Conservation (phyloP, 306 rosid species). For the Quercus berberidifolia region DNA sequence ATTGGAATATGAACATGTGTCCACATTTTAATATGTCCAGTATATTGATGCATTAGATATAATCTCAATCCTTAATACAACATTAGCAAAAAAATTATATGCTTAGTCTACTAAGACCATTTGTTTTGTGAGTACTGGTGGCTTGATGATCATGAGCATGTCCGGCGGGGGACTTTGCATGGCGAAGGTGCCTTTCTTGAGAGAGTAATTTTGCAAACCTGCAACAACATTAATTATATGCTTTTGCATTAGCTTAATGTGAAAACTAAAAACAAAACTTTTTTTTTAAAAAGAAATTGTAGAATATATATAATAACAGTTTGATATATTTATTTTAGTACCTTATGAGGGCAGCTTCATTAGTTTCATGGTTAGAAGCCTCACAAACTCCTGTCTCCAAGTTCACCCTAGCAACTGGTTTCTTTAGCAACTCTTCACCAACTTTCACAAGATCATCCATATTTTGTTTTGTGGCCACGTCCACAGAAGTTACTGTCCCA, state of each 20-base stretch:
- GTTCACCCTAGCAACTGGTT: slow-evolving; percentile 36
- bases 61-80: background rate
- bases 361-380: slow-evolving; percentile 25
- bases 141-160: background rate
- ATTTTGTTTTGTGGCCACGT: slow-evolving; percentile 30
- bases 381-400: slow-evolving; percentile 33
- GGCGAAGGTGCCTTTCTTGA: slow-evolving; percentile 39
- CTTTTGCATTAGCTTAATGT: background rate
- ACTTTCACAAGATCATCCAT: slow-evolving; percentile 42
- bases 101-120: background rate
- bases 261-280: background rate
- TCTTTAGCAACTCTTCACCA: slow-evolving; percentile 34
- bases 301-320: background rate
- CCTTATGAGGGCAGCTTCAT: slow-evolving; percentile 51
- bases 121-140: background rate
- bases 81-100: background rate
- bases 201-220: slow-evolving; percentile 57
- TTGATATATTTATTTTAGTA: background rate
- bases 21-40: no score
- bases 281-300: background rate
- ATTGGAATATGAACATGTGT: no score
- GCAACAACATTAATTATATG: background rate
- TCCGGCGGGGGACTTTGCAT: slow-evolving; percentile 22
- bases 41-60: no score
- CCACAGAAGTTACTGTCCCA: slow-evolving; percentile 21